A percentile compares a stretch with the other conserved stretches of the same genome.
Evolutionary conservation across 768 basidiomycete genomes (phyloP).

Genomic region (Boletus reticulatus): DNA sequence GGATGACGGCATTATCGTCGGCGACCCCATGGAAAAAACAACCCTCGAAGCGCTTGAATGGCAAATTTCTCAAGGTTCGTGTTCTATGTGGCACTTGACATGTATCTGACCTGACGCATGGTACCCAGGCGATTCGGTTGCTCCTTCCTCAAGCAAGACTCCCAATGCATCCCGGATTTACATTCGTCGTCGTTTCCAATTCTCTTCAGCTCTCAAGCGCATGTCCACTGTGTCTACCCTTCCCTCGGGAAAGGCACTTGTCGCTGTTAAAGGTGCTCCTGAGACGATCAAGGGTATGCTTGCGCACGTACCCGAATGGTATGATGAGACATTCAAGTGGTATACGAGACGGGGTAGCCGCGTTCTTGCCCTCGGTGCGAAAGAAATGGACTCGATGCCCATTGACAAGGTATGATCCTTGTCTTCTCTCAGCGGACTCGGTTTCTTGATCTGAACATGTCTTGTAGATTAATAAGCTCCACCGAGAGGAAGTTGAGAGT

Average conservation of each 20-base stretch:
- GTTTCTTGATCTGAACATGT: neutral
- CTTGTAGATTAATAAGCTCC: constrained; percentile 81
- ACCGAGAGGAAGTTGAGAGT: constrained; percentile 78
- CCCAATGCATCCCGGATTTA: constrained; percentile 59
- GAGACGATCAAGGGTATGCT: constrained; percentile 95
- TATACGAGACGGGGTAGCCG: constrained; percentile 92
- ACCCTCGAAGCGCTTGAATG: constrained; percentile 90
- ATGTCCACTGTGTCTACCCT: constrained; percentile 88
- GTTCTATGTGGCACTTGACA: neutral
- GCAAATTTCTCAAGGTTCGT: constrained; percentile 68
- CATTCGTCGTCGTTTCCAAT: constrained; percentile 93
- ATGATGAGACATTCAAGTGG: constrained; percentile 95
- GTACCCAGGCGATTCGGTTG: constrained; percentile 58
- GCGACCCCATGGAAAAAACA: constrained; percentile 99
- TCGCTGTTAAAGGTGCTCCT: constrained; percentile 93
- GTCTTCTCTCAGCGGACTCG: neutral
- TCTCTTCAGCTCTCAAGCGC: constrained; percentile 94
- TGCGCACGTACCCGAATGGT: constrained; percentile 62
- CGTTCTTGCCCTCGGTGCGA: constrained; percentile 88
- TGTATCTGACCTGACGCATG: neutral
- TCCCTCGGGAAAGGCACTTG: constrained; percentile 58
- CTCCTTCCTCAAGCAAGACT: constrained; percentile 50
- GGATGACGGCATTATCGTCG: constrained; percentile 92
- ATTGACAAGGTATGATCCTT: constrained; percentile 61
- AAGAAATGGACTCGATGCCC: constrained; percentile 71